Evolutionary conservation across 228 moss, liverwort and hornwort species (phyloP), one percentile per base, ranked within the genome.

Genomic region (Sphagnum magellanicum): DNA sequence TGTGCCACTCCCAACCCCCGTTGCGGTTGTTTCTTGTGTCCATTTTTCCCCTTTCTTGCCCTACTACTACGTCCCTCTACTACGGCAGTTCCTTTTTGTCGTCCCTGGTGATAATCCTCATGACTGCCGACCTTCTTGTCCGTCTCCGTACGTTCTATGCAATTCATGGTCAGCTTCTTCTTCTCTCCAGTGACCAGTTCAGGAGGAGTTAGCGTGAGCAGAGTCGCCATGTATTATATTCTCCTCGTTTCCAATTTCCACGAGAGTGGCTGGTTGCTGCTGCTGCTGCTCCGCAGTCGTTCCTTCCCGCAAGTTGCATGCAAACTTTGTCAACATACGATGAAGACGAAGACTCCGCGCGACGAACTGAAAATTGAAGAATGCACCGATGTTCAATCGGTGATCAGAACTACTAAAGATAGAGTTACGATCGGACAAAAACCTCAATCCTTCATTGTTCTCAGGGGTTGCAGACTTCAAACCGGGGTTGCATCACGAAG

Each of bases 1-100:
- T 98, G 97, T 72, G 97, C 97, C 65, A 98, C 97, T 68, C 97
- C 97, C 71, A 93, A 73, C 48, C 97, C 97, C 68, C 97, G 79
- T 62, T 98, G 97, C 16, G 97, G 93, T 70, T 85, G 91, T 77
- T 93, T 93, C 79, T 97, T 97, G 77, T 78, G 91, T 8, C 83
- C 90, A 50, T 79, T 75, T 76, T 89, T 98, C 60, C 90, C 90
- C 80, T 90, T 98, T 73, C 91, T 85, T 67, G 87, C 75, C 71
- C 90, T 86, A 32, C 32, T 32, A 63, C 90, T 86, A 71, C 82
- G 79, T 15, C 74, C 80, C 61, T 84, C 82, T 14, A 67, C 74
- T n/a, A 70, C 74, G 32, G 32, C 32, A 32, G 32, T 32, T 32
- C 32, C 32, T 53, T 74, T 83, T 10, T 70, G 78, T 8, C 65